These are phyloP conservation scores for Rugonectria rugulosa DNA, from an alignment of 2,329 filamentous ascomycete species.

Conservation along the genomic window DNA sequence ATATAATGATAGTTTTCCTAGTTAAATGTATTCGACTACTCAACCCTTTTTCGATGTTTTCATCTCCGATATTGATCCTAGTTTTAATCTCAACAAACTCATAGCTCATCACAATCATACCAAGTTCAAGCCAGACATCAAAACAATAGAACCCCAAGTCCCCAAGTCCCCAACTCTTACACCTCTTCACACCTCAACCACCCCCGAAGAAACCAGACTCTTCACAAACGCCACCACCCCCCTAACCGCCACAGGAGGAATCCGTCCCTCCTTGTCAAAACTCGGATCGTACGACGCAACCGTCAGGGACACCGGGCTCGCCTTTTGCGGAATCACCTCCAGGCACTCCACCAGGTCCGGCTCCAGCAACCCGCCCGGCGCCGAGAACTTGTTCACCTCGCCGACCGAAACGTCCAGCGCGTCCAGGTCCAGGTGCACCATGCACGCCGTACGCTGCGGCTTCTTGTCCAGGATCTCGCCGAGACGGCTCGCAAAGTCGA, in stretches of 20 bases:
- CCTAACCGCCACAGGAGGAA: conserved; percentile 29
- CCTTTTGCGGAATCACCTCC: conserved; percentile 18
- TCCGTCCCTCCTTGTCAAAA: conserved; percentile 23
- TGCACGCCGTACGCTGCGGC: conserved; percentile 16
- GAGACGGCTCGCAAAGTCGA: conserved; percentile 27
- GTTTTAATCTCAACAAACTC: too few species aligned
- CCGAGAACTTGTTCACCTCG: conserved; percentile 46
- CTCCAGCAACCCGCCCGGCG: conserved; percentile 43
- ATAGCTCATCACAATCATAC: too few species aligned
- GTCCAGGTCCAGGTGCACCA: conserved; percentile 48
- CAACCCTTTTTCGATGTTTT: too few species aligned
- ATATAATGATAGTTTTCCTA: too few species aligned
- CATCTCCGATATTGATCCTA: too few species aligned
- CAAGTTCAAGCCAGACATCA: too few species aligned
- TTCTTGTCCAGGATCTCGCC: conserved; percentile 19
- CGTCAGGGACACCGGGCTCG: conserved; percentile 28
- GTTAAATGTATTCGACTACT: too few species aligned
- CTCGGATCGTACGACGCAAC: conserved; percentile 36
- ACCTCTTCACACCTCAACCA: neutral
- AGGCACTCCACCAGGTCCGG: conserved; percentile 34
- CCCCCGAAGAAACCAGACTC: conserved; percentile 20
- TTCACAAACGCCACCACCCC: conserved; percentile 22
- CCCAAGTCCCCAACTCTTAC: neutral
- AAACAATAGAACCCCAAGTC: neutral
- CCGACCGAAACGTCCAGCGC: conserved; percentile 44